Evolutionary conservation across 2,329 filamentous ascomycete species (phyloP).

Genomic region (Fusarium drepaniforme): DNA sequence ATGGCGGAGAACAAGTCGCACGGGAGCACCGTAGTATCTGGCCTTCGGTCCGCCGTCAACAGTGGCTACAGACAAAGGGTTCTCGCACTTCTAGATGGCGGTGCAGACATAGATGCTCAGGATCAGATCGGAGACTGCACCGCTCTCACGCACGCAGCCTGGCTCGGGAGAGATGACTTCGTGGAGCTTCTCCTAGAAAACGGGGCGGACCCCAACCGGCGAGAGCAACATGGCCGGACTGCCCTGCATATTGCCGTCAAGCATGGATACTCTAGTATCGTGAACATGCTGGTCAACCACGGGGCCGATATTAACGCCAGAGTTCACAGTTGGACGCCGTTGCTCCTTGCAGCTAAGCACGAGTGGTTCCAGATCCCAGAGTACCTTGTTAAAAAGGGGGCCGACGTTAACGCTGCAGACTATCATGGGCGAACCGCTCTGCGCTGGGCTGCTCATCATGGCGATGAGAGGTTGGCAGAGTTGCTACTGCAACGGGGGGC

Average conservation of each 20-base stretch:
- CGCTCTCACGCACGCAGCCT: constrained; percentile 18
- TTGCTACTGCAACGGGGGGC: constrained; percentile 1
- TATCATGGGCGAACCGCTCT: constrained; percentile 21
- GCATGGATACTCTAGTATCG: constrained; percentile 6
- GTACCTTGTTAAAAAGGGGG: constrained; percentile 11
- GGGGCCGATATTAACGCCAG: constrained; percentile 9
- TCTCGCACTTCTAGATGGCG: constrained; percentile 7
- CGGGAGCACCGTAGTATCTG: constrained; percentile 24
- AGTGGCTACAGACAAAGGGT: constrained; percentile 20
- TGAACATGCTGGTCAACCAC: constrained; percentile 5
- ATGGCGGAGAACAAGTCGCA: constrained; percentile 27
- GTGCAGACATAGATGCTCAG: constrained; percentile 22
- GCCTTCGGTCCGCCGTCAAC: constrained; percentile 28
- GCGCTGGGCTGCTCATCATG: constrained; percentile 17
- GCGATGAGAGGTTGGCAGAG: not conserved
- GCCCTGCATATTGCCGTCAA: constrained; percentile 20
- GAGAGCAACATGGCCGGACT: constrained; percentile 15
- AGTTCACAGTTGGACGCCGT: constrained; percentile 18
- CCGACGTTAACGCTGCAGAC: constrained; percentile 18
- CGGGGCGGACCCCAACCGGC: constrained; percentile 15
- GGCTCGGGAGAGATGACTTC: constrained; percentile 8
- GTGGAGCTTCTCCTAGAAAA: constrained; percentile 20
- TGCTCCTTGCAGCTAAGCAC: constrained; percentile 20
- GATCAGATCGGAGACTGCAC: constrained; percentile 18
- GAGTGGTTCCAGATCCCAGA: constrained; percentile 3